A percentile compares a stretch with the other conserved stretches of the same genome.
Conservation (phyloP, 106 monocot species). For the Iris macrosiphon region DNA sequence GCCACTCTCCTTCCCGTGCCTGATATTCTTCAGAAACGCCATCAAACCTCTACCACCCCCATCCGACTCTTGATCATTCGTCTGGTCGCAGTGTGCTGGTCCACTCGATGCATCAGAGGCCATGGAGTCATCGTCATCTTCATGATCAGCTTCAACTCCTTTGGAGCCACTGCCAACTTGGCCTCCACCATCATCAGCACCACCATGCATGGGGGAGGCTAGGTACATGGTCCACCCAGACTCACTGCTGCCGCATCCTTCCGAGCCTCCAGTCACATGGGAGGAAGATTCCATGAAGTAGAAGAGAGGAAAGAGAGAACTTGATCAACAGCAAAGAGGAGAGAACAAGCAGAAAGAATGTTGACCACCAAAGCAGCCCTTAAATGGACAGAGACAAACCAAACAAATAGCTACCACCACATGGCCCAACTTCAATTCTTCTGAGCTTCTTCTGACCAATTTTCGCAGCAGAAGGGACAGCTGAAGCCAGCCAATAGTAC, state of each 20-base stretch:
- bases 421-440: too few relatives aligned
- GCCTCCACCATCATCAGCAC: slow-evolving; percentile 7
- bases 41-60: too few relatives aligned
- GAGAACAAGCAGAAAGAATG: background rate
- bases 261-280: slow-evolving; percentile 24
- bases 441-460: too few relatives aligned
- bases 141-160: slow-evolving; percentile 7
- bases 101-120: slow-evolving; percentile 55
- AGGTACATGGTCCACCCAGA: slow-evolving; percentile 74
- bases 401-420: too few relatives aligned
- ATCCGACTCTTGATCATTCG: too few relatives aligned
- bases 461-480: too few relatives aligned
- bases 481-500: too few relatives aligned
- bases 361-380: too few relatives aligned
- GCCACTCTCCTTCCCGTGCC: background rate
- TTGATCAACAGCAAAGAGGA: background rate
- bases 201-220: slow-evolving; percentile 48
- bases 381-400: too few relatives aligned
- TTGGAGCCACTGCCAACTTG: slow-evolving; percentile 13
- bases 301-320: background rate
- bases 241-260: slow-evolving; percentile 56
- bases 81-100: too few relatives aligned
- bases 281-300: slow-evolving; percentile 24
- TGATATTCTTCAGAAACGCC: too few relatives aligned
- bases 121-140: slow-evolving; percentile 49